Evolutionary conservation across 139 green algal species (phyloP), one percentile per base, ranked within the genome.

Genomic region (Coccomyxa sp.): DNA sequence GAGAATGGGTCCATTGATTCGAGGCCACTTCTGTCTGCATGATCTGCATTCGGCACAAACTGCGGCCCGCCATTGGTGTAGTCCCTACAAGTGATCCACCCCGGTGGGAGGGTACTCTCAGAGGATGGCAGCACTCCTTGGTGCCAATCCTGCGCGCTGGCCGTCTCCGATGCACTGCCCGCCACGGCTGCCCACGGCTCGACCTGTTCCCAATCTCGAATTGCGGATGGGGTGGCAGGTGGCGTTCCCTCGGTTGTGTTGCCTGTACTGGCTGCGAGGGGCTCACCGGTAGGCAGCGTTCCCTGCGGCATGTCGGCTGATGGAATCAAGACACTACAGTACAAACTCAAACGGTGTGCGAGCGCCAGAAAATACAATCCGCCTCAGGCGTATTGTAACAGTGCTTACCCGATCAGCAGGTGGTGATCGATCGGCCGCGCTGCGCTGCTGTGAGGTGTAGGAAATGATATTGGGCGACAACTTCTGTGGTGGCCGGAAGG

Each of bases 21-120:
- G 18, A 71, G 21, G 60, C 60, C 9, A 45, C 32, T 74, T 67
- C 68, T 74, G 81, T 23, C 28, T n/a, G n/a, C n/a, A n/a, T n/a
- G n/a, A n/a, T n/a, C n/a, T n/a, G 77, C 18, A 63, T 28, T 27
- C 3, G 21, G 27, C 57, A 84, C 1, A 32, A 94, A 95, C 1
- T 85, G 76, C 0, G 93, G 92, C 0, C 93, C 93, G 16, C 93
- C 93, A 82, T 96, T 96, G 80, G 84, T 86, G 82, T 95, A 95
- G 87, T 96, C 92, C 0, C 63, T 71, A 9, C 63, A 71, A 21
- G 18, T 21, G 21, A 71, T 25, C 63, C 63, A 71, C 38, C 38
- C 38, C 7, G 38, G 38, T 7, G 38, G 38, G 38, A 51, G 38
- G 38, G 38, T 51, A 7, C 7, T 3, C 7, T 51, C 38, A 51